Conservation (phyloP, 768 basidiomycete genomes). For the Myochromella boudieri region DNA sequence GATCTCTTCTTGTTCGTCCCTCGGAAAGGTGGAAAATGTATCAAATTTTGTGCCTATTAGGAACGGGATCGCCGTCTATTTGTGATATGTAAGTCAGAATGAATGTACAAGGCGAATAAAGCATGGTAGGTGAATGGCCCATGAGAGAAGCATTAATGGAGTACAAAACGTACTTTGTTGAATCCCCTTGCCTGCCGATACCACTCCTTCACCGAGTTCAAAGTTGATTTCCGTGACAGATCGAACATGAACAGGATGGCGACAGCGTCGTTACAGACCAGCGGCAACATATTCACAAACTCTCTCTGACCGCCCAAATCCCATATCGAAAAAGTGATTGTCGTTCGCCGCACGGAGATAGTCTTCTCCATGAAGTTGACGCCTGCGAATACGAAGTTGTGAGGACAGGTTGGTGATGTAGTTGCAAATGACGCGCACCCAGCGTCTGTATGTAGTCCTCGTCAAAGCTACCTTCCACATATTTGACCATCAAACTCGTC, state of each 20-base stretch:
- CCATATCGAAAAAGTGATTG: slow-evolving; percentile 99
- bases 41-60: slow-evolving; percentile 99
- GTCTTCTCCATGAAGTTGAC: slow-evolving; percentile 99
- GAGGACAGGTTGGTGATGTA: slow-evolving; percentile 2
- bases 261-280: slow-evolving; percentile 99
- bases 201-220: slow-evolving; percentile 99
- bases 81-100: slow-evolving; percentile 1
- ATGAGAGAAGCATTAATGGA: neutral
- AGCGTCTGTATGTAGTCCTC: slow-evolving; percentile 99
- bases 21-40: slow-evolving; percentile 91
- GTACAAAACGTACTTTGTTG: slow-evolving; percentile 77
- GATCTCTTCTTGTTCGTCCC: slow-evolving; percentile 99
- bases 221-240: slow-evolving; percentile 92
- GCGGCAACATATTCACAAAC: slow-evolving; percentile 98
- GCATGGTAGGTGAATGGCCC: neutral
- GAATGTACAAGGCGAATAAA: neutral
- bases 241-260: slow-evolving; percentile 99
- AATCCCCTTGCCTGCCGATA: slow-evolving; percentile 98
- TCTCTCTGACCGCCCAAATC: slow-evolving; percentile 96
- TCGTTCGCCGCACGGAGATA: slow-evolving; percentile 95
- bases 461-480: slow-evolving; percentile 97
- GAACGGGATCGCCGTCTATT: slow-evolving; percentile 95
- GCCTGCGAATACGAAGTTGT: slow-evolving; percentile 41
- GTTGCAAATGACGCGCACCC: slow-evolving; percentile 48
- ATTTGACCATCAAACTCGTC: slow-evolving; percentile 99